phyloP scores from a whole-genome alignment of 2,329 filamentous ascomycete genomes.

The Phyllosticta citriasiana region DNA sequence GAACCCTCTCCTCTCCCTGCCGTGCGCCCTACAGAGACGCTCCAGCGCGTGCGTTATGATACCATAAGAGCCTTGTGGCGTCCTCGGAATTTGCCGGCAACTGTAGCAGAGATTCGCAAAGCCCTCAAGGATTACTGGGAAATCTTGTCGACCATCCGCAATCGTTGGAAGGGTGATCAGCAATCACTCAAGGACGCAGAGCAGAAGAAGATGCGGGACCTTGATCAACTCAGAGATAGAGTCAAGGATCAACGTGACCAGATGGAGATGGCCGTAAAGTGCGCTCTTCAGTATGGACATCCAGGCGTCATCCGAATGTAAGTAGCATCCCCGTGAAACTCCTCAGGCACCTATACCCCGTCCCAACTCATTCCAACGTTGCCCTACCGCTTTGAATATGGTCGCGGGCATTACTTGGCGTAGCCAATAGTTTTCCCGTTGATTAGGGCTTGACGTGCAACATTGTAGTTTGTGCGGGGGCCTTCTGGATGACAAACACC shows the following conservation, averaged over 20 bases:
- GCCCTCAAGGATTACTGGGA: constrained; percentile 50
- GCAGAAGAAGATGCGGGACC: constrained; percentile 44
- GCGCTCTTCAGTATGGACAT: constrained; percentile 37
- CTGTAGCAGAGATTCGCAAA: constrained; percentile 42
- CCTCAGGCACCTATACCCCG: not conserved
- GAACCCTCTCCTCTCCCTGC: constrained; percentile 47
- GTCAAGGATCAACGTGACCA: constrained; percentile 49
- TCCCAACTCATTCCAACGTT: not conserved
- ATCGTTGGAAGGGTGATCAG: constrained; percentile 50
- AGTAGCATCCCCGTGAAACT: constrained; percentile 16
- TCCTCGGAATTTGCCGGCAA: constrained; percentile 40
- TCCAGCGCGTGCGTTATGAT: constrained; percentile 47
- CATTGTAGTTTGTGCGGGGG: not conserved
- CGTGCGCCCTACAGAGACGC: constrained; percentile 41
- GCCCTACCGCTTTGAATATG: not conserved
- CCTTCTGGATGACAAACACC: not conserved
- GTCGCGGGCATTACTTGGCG: not conserved
- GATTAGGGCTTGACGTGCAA: not conserved
- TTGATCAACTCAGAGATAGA: constrained; percentile 45
- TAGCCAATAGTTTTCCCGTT: not conserved
- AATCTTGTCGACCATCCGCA: constrained; percentile 48
- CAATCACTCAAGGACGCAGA: constrained; percentile 48
- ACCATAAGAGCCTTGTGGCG: constrained; percentile 53
- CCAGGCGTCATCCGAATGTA: constrained; percentile 35
- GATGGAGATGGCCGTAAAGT: constrained; percentile 41